Evolutionary conservation across 2,329 filamentous ascomycete genomes (phyloP).

Genomic region (Hypoxylon sp.): DNA sequence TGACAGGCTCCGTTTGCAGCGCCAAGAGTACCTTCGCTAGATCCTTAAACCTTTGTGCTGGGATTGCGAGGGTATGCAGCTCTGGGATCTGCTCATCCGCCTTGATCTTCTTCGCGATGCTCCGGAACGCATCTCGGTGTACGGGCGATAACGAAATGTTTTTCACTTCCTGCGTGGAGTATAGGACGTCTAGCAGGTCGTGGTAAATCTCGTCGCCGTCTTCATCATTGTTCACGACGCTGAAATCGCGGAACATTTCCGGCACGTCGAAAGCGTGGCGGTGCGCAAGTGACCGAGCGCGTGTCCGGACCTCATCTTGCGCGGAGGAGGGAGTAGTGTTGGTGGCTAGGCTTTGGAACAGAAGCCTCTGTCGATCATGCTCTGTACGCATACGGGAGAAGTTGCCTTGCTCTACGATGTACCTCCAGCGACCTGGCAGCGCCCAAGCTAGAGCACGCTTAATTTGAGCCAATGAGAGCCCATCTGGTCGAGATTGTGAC

Average conservation of each 20-base stretch:
- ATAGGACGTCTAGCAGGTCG: constrained; percentile 43
- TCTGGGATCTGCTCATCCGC: constrained; percentile 10
- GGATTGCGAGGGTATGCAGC: constrained; percentile 27
- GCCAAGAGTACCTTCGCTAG: constrained; percentile 24
- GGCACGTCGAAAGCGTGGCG: constrained; percentile 17
- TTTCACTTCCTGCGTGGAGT: constrained; percentile 30
- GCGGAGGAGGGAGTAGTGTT: neutral
- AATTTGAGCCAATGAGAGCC: constrained; percentile 25
- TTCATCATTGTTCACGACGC: constrained; percentile 32
- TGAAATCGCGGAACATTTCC: constrained; percentile 3
- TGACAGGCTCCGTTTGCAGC: constrained; percentile 5
- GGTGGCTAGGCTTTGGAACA: constrained; percentile 45
- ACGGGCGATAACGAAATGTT: constrained; percentile 27
- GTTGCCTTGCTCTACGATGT: constrained; percentile 31
- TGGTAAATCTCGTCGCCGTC: constrained; percentile 45
- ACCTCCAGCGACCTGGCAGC: constrained; percentile 28
- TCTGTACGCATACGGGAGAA: constrained; percentile 33
- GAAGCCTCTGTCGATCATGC: constrained; percentile 36
- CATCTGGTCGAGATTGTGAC: neutral
- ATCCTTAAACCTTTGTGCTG: constrained; percentile 12
- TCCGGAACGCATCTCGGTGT: constrained; percentile 30
- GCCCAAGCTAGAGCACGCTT: constrained; percentile 36
- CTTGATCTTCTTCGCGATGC: constrained; percentile 29
- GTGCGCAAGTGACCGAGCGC: constrained; percentile 10
- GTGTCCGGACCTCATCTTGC: constrained; percentile 11